Evolutionary conservation across 371 early-diverging fungal genomes (phyloP).

Genomic region (Mortierella sp.): DNA sequence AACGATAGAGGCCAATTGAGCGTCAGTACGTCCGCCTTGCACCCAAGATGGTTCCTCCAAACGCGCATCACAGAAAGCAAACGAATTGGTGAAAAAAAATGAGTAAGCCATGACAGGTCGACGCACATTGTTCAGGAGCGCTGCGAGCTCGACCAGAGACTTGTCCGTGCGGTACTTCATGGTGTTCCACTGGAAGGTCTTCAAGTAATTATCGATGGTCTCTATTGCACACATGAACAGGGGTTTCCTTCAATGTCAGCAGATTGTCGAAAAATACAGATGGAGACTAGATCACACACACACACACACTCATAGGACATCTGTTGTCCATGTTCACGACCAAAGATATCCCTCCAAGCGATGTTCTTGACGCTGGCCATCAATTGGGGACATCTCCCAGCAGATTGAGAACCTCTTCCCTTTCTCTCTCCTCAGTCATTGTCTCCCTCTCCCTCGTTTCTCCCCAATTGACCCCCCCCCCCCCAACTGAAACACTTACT

Average conservation of each 20-base stretch:
- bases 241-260: neutral
- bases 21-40: neutral
- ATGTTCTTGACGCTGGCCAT: neutral
- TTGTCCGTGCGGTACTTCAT: constrained; percentile 96
- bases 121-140: constrained; percentile 66
- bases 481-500: constrained; percentile 67
- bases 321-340: neutral
- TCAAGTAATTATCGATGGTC: constrained; percentile 85
- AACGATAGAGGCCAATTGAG: neutral
- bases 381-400: neutral
- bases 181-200: constrained; percentile 94
- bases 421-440: neutral
- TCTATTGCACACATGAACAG: constrained; percentile 61
- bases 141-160: constrained; percentile 87
- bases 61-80: neutral
- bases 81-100: neutral
- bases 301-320: neutral
- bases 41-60: neutral
- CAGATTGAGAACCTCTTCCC: neutral
- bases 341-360: neutral
- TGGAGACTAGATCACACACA: neutral
- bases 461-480: neutral
- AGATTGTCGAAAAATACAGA: constrained; percentile 4
- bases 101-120: neutral
- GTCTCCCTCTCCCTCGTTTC: neutral